Evolutionary conservation across 1,284 basidiomycete species (phyloP), one percentile per base, ranked within the genome.

Genomic region (Moesziomyces sp.): DNA sequence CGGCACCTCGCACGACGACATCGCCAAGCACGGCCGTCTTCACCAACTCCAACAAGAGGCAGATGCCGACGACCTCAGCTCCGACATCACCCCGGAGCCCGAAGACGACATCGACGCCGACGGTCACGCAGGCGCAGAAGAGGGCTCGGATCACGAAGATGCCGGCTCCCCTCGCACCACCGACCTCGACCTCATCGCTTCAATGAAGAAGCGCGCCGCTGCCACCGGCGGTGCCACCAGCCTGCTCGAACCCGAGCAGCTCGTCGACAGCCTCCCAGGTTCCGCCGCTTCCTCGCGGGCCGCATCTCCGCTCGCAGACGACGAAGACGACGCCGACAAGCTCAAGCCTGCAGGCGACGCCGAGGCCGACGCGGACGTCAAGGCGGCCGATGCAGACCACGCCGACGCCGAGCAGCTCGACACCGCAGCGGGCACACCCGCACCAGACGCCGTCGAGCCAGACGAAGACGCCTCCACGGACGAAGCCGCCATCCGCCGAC

Each of bases 401-500:
- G 49, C 53, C 23, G 62, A 69, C 14, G 54, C 55, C 13, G 75
- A 74, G 8, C 74, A 72, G 19, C 61, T 60, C 34, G 63, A 68
- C 23, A 62, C 67, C 1, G 76, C 76, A 18, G 75, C 60, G 1
- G 70, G 70, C 23, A 74, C 72, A n/a, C 63, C 72, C 16, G 63
- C 63, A 2, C 61, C 62, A 19, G 75, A 74, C n/a, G 64, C 51
- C 5, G 60, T 54, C 26, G 77, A 77, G 45, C 67, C 67, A 34
- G 77, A 74, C 10, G 77, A 77, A 16, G 75, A 77, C 45, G 63
- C 68, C 10, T 63, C 68, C 8, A 78, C 78, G 14, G 78, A 83
- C 52, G 82, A 82, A 57, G 74, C 79, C 21, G 78, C 83, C 16
- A 62, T 85, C 46, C 81, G 84, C 26, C 75, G 81, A 11, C 78